phyloP scores from a whole-genome alignment of 1,139 yeast genomes.

The Lodderomyces beijingensis region DNA sequence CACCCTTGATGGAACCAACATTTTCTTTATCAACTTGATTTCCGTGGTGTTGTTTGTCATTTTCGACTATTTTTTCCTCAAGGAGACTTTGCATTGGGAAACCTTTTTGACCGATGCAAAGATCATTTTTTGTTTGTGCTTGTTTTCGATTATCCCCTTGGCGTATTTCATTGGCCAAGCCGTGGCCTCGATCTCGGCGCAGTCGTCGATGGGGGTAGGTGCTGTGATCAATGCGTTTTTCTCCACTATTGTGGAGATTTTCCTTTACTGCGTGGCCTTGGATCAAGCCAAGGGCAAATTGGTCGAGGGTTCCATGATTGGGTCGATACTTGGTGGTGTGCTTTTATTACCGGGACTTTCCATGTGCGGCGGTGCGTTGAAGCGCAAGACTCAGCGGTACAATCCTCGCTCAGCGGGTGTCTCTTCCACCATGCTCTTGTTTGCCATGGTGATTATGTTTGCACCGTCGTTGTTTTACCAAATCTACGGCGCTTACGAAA shows the following conservation, averaged over 20 bases:
- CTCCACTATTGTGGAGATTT: slow-evolving; percentile 92
- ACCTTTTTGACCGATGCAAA: slow-evolving; percentile 56
- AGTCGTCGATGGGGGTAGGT: slow-evolving; percentile 99
- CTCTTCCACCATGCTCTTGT: slow-evolving; percentile 89
- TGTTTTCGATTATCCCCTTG: slow-evolving; percentile 83
- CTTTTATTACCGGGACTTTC: slow-evolving; percentile 87
- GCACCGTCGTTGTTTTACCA: slow-evolving; percentile 91
- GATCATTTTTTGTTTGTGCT: slow-evolving; percentile 67
- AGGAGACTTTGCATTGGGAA: slow-evolving; percentile 46
- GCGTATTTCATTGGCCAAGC: slow-evolving; percentile 99
- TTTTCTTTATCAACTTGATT: slow-evolving; percentile 82
- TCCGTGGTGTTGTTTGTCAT: slow-evolving; percentile 80
- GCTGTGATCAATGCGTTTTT: slow-evolving; percentile 97
- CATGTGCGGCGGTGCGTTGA: slow-evolving; percentile 95
- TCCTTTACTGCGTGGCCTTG: slow-evolving; percentile 86
- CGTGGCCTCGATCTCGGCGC: slow-evolving; percentile 97
- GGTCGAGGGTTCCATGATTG: slow-evolving; percentile 97
- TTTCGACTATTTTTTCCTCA: slow-evolving; percentile 65
- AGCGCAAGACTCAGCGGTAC: slow-evolving; percentile 87
- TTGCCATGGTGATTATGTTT: slow-evolving; percentile 87
- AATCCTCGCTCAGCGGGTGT: slow-evolving; percentile 97
- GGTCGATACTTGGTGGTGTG: slow-evolving; percentile 91
- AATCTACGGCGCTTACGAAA: slow-evolving; percentile 83
- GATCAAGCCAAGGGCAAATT: slow-evolving; percentile 79
- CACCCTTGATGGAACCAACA: slow-evolving; percentile 94